These are phyloP conservation scores for Saccharomyces hybrid DNA, from an alignment of 1,139 yeast species.

Conservation along the genomic window DNA sequence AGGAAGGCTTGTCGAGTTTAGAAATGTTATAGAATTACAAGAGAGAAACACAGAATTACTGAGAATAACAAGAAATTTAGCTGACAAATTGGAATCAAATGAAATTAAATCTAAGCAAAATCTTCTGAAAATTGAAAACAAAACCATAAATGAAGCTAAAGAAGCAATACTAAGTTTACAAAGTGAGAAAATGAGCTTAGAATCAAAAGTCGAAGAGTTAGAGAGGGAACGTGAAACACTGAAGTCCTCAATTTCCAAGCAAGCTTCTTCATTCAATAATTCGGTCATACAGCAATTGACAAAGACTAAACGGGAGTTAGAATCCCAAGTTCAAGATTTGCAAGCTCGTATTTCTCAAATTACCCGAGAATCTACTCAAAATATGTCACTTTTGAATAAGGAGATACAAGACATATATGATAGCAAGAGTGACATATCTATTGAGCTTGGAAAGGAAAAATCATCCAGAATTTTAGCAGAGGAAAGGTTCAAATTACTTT, in stretches of 20 bases:
- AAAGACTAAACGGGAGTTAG: neutral
- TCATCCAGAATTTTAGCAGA: constrained; percentile 40
- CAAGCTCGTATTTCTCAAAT: constrained; percentile 33
- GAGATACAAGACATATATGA: constrained; percentile 36
- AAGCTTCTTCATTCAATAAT: neutral
- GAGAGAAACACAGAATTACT: constrained; percentile 66
- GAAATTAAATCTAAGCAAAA: constrained; percentile 33
- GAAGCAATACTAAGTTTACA: constrained; percentile 63
- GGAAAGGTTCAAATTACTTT: constrained; percentile 38
- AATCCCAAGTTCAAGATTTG: constrained; percentile 25
- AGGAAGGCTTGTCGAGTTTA: constrained; percentile 65
- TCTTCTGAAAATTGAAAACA: constrained; percentile 46
- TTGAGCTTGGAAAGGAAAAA: constrained; percentile 40
- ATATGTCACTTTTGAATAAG: constrained; percentile 36
- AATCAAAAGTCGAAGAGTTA: constrained; percentile 12
- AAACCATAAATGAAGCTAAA: constrained; percentile 65
- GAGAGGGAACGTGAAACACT: constrained; percentile 21
- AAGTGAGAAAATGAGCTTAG: constrained; percentile 47
- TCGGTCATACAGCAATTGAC: neutral
- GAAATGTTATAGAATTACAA: constrained; percentile 59
- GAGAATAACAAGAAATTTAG: constrained; percentile 59
- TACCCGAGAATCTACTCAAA: constrained; percentile 38
- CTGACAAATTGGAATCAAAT: constrained; percentile 52
- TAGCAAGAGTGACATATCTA: constrained; percentile 44
- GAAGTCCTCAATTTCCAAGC: constrained; percentile 4